These are phyloP conservation scores for Coemansia sp. DNA, from an alignment of 192 early-diverging fungal species.

Conservation along the genomic window DNA sequence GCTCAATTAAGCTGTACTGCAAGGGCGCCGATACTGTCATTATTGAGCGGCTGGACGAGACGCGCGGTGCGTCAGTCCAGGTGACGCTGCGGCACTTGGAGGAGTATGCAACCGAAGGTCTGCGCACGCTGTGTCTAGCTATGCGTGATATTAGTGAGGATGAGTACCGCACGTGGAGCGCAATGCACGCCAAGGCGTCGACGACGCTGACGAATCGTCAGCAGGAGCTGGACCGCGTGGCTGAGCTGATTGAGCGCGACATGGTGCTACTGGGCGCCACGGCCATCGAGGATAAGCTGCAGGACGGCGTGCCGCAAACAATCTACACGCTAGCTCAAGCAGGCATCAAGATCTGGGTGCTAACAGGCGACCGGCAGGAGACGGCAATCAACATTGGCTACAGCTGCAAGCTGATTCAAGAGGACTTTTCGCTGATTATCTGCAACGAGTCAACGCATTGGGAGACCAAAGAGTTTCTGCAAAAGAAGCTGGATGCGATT, in stretches of 20 bases:
- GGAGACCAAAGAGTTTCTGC: conserved; percentile 90
- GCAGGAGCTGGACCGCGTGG: conserved; percentile 85
- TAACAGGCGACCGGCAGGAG: conserved; percentile 98
- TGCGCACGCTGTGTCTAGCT: conserved; percentile 94
- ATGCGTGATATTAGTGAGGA: conserved; percentile 87
- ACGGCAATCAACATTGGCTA: conserved; percentile 99
- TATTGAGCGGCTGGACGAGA: conserved; percentile 76
- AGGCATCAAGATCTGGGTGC: conserved; percentile 95
- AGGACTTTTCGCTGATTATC: conserved; percentile 93
- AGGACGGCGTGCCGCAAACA: conserved; percentile 98
- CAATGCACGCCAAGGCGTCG: conserved; percentile 81
- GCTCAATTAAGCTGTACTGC: conserved; percentile 83
- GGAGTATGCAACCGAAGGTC: conserved; percentile 94
- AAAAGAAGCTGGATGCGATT: conserved; percentile 82
- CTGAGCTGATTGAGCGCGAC: conserved; percentile 94
- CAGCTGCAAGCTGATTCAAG: conserved; percentile 92
- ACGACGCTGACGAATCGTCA: conserved; percentile 88
- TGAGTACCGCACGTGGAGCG: conserved; percentile 82
- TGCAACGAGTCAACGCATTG: conserved; percentile 89
- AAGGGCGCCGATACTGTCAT: conserved; percentile 99
- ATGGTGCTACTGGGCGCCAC: conserved; percentile 92
- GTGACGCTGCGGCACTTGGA: conserved; percentile 78
- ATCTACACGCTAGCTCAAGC: conserved; percentile 94
- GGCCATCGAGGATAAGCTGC: conserved; percentile 97
- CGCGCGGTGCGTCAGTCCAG: conserved; percentile 63